Evolutionary conservation across 495 filamentous ascomycete genomes (phyloP).

Genomic region (Talaromyces stipitatus): DNA sequence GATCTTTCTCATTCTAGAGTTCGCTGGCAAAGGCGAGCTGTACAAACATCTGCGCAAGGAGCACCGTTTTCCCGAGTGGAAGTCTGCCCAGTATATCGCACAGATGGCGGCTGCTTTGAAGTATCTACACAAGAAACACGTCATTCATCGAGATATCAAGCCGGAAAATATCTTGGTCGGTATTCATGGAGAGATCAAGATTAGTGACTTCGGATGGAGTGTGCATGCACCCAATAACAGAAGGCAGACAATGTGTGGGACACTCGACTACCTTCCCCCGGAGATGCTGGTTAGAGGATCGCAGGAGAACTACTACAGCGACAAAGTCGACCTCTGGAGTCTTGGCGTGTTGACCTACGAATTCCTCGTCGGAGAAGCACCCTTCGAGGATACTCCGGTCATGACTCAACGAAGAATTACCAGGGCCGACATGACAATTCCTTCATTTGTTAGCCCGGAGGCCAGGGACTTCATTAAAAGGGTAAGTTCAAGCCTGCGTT

Average conservation of each 20-base stretch:
- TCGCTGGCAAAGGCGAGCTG: conserved; percentile 88
- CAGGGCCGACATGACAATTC: conserved; percentile 85
- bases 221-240: conserved; percentile 95
- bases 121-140: conserved; percentile 94
- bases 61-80: conserved; percentile 87
- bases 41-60: conserved; percentile 94
- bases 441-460: conserved; percentile 82
- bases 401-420: conserved; percentile 93
- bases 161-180: conserved; percentile 97
- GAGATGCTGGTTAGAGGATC: conserved; percentile 87
- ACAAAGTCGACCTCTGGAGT: conserved; percentile 96
- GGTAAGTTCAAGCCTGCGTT: conserved; percentile 39
- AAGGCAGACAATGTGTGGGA: conserved; percentile 93
- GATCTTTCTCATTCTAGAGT: conserved; percentile 93
- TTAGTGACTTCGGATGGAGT: conserved; percentile 97
- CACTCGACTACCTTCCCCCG: conserved; percentile 91
- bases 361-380: conserved; percentile 91
- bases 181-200: conserved; percentile 97
- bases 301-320: conserved; percentile 78
- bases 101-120: conserved; percentile 92
- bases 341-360: conserved; percentile 94
- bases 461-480: conserved; percentile 88
- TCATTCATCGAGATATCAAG: conserved; percentile 98
- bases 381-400: conserved; percentile 87
- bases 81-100: conserved; percentile 94